Conservation (phyloP, 768 basidiomycete genomes). For the Butyriboletus loyo region DNA sequence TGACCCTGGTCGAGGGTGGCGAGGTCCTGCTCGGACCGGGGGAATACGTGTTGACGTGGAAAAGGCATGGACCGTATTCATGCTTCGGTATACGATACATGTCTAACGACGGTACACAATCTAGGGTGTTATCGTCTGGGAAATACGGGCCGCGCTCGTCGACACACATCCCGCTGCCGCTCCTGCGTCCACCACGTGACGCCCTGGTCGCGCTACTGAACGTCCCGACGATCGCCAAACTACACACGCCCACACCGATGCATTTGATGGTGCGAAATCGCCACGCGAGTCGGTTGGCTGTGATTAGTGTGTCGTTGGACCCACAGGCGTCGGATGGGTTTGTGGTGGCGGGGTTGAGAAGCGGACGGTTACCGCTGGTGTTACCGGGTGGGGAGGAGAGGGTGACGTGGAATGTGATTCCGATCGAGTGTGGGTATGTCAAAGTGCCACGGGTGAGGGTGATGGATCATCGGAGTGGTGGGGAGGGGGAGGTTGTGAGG, state of each 20-base stretch:
- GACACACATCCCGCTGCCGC: constrained; percentile 57
- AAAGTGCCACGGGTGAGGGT: constrained; percentile 62
- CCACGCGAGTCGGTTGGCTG: constrained; percentile 60
- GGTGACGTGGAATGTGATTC: constrained; percentile 65
- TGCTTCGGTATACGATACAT: neutral
- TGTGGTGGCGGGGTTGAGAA: constrained; percentile 73
- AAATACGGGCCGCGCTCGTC: constrained; percentile 43
- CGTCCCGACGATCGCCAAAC: constrained; percentile 56
- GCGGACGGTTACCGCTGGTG: constrained; percentile 65
- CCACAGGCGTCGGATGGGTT: constrained; percentile 68
- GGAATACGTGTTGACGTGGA: constrained; percentile 60
- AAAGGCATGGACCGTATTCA: constrained; percentile 42
- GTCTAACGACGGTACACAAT: neutral
- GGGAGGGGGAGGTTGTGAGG: constrained; percentile 46
- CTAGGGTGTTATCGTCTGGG: constrained; percentile 47
- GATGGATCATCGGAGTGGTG: constrained; percentile 42
- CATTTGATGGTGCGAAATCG: constrained; percentile 63
- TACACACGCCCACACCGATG: constrained; percentile 61
- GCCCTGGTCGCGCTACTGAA: constrained; percentile 63
- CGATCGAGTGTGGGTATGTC: constrained; percentile 71
- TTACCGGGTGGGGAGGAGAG: constrained; percentile 68
- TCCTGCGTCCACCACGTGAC: constrained; percentile 57
- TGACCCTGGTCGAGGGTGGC: constrained; percentile 42
- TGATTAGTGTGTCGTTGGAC: constrained; percentile 71
- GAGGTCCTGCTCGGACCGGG: constrained; percentile 49